phyloP scores from a whole-genome alignment of 257 asterid genomes.

The Perilla frutescens region DNA sequence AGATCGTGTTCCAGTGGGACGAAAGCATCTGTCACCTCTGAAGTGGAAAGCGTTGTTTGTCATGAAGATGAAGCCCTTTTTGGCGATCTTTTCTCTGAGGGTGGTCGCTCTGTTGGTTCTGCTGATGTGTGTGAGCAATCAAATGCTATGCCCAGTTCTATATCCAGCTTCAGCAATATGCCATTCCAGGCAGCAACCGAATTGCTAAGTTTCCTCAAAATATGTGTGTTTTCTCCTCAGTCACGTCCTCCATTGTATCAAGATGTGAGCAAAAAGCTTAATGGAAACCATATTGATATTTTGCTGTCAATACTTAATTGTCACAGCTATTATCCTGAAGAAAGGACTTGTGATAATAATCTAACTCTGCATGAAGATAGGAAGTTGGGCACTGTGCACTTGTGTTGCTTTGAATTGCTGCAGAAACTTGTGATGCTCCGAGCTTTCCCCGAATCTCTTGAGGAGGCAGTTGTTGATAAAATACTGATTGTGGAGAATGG shows the following conservation, averaged over 20 bases:
- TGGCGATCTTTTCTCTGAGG: slow-evolving; percentile 98
- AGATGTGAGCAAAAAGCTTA: slow-evolving; percentile 67
- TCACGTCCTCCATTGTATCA: slow-evolving; percentile 66
- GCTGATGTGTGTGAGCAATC: slow-evolving; percentile 81
- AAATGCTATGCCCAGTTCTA: slow-evolving; percentile 54
- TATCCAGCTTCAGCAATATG: slow-evolving; percentile 64
- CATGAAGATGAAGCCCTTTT: slow-evolving; percentile 97
- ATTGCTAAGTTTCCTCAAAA: slow-evolving; percentile 69
- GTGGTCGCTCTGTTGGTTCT: slow-evolving; percentile 86
- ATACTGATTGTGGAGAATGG: slow-evolving; percentile 71
- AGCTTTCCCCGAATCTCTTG: slow-evolving; percentile 66
- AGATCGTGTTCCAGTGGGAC: slow-evolving; percentile 65
- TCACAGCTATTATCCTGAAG: slow-evolving; percentile 61
- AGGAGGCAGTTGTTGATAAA: slow-evolving; percentile 72
- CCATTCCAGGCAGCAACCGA: slow-evolving; percentile 83
- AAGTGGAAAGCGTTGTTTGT: slow-evolving; percentile 70
- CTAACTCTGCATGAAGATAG: slow-evolving; percentile 56
- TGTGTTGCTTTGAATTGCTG: slow-evolving; percentile 76
- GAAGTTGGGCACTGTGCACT: slow-evolving; percentile 61
- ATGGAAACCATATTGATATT: slow-evolving; percentile 60
- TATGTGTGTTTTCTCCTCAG: slow-evolving; percentile 68
- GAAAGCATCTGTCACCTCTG: slow-evolving; percentile 70
- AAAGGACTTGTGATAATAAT: slow-evolving; percentile 50
- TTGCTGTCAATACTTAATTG: slow-evolving; percentile 68
- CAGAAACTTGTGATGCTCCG: slow-evolving; percentile 64